These are phyloP conservation scores for Globisporangium carolinianum DNA, from an alignment of 352 stramenopile species.

Conservation along the genomic window DNA sequence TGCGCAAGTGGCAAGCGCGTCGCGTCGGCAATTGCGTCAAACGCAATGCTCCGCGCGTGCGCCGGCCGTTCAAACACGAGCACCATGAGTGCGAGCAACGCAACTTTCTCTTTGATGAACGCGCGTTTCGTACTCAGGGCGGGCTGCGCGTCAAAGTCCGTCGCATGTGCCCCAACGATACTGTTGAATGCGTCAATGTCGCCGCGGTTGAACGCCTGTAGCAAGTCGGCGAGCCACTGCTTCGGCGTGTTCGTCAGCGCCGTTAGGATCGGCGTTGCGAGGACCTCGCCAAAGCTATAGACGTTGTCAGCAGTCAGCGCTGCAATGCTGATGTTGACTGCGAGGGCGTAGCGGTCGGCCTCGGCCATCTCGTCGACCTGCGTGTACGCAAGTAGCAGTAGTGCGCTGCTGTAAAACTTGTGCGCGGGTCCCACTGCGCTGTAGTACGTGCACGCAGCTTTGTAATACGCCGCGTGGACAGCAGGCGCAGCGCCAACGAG, in stretches of 20 bases:
- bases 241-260: constrained; percentile 88
- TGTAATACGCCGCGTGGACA: constrained; percentile 92
- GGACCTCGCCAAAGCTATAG: constrained; percentile 98
- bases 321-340: constrained; percentile 93
- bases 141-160: constrained; percentile 88
- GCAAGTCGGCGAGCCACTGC: constrained; percentile 92
- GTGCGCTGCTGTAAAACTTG: constrained; percentile 94
- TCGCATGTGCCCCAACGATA: constrained; percentile 63
- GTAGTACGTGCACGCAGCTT: constrained; percentile 92
- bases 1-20: constrained; percentile 83
- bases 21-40: constrained; percentile 90
- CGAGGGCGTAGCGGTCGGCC: constrained; percentile 81
- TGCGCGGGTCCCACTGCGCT: constrained; percentile 86
- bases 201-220: constrained; percentile 92
- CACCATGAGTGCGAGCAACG: constrained; percentile 95
- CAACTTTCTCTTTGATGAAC: constrained; percentile 98
- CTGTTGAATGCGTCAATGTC: constrained; percentile 94
- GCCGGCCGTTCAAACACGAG: constrained; percentile 94
- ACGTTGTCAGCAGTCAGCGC: constrained; percentile 95
- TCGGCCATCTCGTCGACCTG: constrained; percentile 85
- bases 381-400: constrained; percentile 96
- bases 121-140: constrained; percentile 91
- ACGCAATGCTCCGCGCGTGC: constrained; percentile 91
- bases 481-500: constrained; percentile 84
- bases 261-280: constrained; percentile 91